Evolutionary conservation across 345 rosid species (phyloP), one percentile per base, ranked within the genome.

Genomic region (Rhodomyrtus tomentosa): DNA sequence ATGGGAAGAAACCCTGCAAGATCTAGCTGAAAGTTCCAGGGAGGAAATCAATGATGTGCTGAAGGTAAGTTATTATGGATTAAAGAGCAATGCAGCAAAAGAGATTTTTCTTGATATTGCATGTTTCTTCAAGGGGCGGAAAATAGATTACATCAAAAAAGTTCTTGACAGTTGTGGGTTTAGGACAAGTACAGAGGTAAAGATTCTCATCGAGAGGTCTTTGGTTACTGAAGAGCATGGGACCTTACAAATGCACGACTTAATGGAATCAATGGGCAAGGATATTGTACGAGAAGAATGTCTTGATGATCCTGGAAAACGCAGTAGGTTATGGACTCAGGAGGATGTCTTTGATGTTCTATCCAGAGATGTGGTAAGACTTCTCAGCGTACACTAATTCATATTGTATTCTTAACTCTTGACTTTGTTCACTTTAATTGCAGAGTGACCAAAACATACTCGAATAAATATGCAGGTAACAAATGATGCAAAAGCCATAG

Each of bases 41-140:
- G 3, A 16, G 18, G 21, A 84, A 8, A 51, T 86, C 29, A 29
- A 38, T 12, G 53, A 84, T 13, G 42, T 55, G 42, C 86, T 86
- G 9, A 81, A 73, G 58, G 68, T 84, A 24, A 81, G 88, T 52
- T 86, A 38, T 29, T 50, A 86, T 53, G 81, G 62, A 50, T 72
- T 86, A 4, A 45, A 81, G 6, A 81, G 81, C 4, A 22, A 40
- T 29, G 55, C 20, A 48, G 54, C 12, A 54, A 83, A 86, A 86
- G 45, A 59, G 59, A 38, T 86, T 10, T 86, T 86, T 62, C 81
- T 86, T 4, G 85, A 86, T 15, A 58, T 86, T 55, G 85, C 88
- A 0, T 86, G 85, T 68, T 76, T 83, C 59, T 86, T 83, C n/a
- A 24, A 72, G 9, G 84, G 84, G 5, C 12, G 27, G 51, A 56